Base-by-base conservation (phyloP, 441 rosid species). In the Adansonia rubrostipa region DNA sequence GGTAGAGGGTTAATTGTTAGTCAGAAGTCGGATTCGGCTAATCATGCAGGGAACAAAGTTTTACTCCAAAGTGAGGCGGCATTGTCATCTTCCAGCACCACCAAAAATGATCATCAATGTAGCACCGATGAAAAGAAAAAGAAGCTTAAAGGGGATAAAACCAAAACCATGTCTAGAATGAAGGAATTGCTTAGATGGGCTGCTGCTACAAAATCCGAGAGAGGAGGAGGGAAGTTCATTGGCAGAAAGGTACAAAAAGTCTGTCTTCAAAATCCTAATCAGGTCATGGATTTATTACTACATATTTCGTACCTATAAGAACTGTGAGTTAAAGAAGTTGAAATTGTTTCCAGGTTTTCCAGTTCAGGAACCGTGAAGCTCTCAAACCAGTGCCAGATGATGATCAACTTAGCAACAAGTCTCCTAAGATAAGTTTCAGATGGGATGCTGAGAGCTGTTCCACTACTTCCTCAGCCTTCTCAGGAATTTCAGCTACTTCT, bases 381-480 rank as follows among this genome's bases (percentile, higher is more conserved):
- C 79, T 86, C 9, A 93, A 95, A 79, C 80, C 88, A 14, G 86
- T 82, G 51, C 80, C 87, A 58, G 92, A 89, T 22, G 83, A 85
- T 71, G 89, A 88, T 61, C 87, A 84, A 71, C 73, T 81, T 10
- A 92, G 88, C 88, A 79, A 58, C 47, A 94, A 87, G 36, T 93
- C 95, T 42, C 91, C 91, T 1, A 92, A 88, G 79, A 91, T 93
- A 73, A 92, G 97, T 77, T 84, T 94, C 78, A 83, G 92, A 80
- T 91, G 97, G 97, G 95, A 94, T 42, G 85, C 83, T 44, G 95
- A 93, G 67, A 93, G 94, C 84, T 85, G 87, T 82, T 89, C 92
- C 81, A 85, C 91, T 33, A 40, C 79, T 42, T 87, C 89, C 51
- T 86, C 92, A 20, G 82, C 80, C 8, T 87, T 80, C 84, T 85